Evolutionary conservation across 352 stramenopile genomes (phyloP), one percentile per base, ranked within the genome.

Genomic region (Phytopythium chamaehyphon): DNA sequence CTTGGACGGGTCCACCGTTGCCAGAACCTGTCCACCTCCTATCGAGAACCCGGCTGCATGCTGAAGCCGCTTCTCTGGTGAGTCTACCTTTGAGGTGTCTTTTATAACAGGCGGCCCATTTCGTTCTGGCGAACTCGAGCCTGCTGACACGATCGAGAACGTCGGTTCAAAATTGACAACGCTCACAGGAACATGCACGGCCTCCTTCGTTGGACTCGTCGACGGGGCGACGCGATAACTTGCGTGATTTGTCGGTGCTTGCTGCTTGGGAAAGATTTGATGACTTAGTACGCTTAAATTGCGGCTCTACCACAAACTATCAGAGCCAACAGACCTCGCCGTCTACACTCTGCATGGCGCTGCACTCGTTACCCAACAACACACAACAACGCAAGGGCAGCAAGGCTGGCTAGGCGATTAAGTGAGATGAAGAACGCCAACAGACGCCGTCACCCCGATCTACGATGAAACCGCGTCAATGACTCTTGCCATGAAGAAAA

Each of bases 91-190:
- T 2, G 68, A 74, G 43, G 73, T 71, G 23, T 69, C 39, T 35
- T 70, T 77, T 15, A 82, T 65, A 0, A 60, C 42, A 1, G 33
- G 22, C 2, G 46, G 59, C 55, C 57, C 57, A 57, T 33, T 52
- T 56, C 7, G 71, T 57, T 3, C 19, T 4, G 69, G 64, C 7
- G 71, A 77, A 21, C 61, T 61, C 0, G 39, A 40, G n/a, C 55
- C 44, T 2, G n/a, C 50, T 10, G 37, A 46, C 5, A 33, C 28
- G 22, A 63, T 36, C 22, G 62, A 47, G 33, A 73, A 60, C 1
- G 59, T 81, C 0, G 75, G 64, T 44, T 86, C 76, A 42, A 84
- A 84, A 56, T 87, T 87, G 50, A 87, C 60, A 35, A 84, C 61
- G 12, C 73, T 58, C 3, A 76, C 59, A 0, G 71, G 59, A 0